phyloP scores from a whole-genome alignment of 768 basidiomycete genomes.

The Leccinum sublutescens region DNA sequence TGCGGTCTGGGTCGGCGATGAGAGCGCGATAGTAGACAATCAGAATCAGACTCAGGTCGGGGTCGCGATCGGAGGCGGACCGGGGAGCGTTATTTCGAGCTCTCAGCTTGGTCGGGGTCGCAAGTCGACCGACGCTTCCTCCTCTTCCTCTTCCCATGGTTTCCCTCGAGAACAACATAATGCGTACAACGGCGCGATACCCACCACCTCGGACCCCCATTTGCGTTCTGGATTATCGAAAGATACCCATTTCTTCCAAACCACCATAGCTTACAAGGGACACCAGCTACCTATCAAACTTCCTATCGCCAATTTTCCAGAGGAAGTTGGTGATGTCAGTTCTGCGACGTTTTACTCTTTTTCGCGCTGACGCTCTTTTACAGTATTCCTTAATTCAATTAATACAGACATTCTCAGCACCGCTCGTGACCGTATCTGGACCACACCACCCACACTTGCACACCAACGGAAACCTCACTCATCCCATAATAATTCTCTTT shows the following conservation, averaged over 20 bases:
- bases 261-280: conserved; percentile 78
- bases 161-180: conserved; percentile 39
- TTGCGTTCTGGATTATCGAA: conserved; percentile 54
- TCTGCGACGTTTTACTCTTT: conserved; percentile 21
- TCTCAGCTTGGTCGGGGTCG: conserved; percentile 51
- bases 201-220: conserved; percentile 46
- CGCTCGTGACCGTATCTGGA: conserved; percentile 58
- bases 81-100: conserved; percentile 45
- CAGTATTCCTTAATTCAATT: conserved; percentile 93
- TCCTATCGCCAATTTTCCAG: conserved; percentile 84
- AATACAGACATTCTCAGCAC: conserved; percentile 75
- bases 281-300: conserved; percentile 87
- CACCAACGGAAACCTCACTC: conserved; percentile 85
- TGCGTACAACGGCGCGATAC: conserved; percentile 36
- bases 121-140: conserved; percentile 72
- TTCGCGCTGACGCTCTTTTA: not conserved
- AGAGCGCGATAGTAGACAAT: conserved; percentile 52
- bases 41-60: conserved; percentile 25
- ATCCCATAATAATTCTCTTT: conserved; percentile 92
- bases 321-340: conserved; percentile 95
- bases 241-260: conserved; percentile 95
- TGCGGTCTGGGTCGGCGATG: conserved; percentile 83
- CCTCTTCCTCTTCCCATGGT: conserved; percentile 58
- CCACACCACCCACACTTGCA: conserved; percentile 91
- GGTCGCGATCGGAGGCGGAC: conserved; percentile 41